Percentiles rank a stretch among this genome's conserved stretches.
Conservation (phyloP, 805 yeast genomes). For the Kuraishia molischiana region DNA sequence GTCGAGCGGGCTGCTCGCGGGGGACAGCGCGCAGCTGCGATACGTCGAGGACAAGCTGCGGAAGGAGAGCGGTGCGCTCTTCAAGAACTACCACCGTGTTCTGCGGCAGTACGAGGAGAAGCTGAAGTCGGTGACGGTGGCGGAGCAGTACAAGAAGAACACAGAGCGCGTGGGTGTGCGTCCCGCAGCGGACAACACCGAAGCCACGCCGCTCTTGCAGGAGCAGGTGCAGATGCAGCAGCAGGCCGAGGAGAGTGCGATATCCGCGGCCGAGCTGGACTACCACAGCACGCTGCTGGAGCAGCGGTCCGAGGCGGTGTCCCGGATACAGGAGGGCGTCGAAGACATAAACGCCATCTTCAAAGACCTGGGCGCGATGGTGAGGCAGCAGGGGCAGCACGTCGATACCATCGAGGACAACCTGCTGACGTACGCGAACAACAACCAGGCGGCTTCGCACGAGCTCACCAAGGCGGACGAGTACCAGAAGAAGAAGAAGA, state of each 20-base stretch:
- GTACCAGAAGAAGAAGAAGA: constrained; percentile 58
- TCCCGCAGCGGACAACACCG: constrained; percentile 4
- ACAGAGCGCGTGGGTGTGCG: no score
- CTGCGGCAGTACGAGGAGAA: constrained; percentile 40
- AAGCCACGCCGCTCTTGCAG: constrained; percentile 13
- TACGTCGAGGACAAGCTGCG: constrained; percentile 42
- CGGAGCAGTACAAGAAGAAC: constrained; percentile 15
- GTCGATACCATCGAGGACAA: constrained; percentile 80
- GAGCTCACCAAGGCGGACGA: constrained; percentile 69
- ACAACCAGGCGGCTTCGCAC: constrained; percentile 59
- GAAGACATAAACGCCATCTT: constrained; percentile 80
- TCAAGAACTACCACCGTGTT: constrained; percentile 30
- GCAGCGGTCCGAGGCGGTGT: constrained; percentile 67
- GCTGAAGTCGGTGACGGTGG: constrained; percentile 27
- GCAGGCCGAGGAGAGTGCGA: constrained; percentile 19
- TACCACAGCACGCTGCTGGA: constrained; percentile 56
- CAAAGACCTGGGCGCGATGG: constrained; percentile 68
- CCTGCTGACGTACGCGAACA: constrained; percentile 48
- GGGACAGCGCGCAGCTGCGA: constrained; percentile 6
- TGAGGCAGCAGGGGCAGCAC: constrained; percentile 77
- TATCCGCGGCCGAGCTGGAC: constrained; percentile 43
- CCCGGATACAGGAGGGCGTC: constrained; percentile 66
- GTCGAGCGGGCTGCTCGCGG: neutral
- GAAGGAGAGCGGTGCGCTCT: constrained; percentile 45
- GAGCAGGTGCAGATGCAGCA: constrained; percentile 20